Conservation (phyloP, 495 filamentous ascomycete species). For the Cenococcum geophilum region DNA sequence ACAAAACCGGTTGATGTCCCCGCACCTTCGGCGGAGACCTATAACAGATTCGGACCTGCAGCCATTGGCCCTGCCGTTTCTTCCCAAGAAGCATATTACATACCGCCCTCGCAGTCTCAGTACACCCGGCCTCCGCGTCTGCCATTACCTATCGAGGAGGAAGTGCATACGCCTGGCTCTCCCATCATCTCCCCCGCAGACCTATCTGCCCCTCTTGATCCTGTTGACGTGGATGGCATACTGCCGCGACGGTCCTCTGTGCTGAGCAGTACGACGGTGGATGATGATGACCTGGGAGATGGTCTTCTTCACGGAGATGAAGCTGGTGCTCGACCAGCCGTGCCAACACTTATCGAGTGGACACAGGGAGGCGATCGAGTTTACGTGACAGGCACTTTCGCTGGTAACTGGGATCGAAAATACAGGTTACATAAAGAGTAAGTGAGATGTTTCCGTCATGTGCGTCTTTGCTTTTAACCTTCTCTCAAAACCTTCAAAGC, state of each 20-base stretch:
- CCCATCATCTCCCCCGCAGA: constrained; percentile 69
- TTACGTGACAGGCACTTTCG: constrained; percentile 95
- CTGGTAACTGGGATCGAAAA: constrained; percentile 82
- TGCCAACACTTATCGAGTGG: constrained; percentile 84
- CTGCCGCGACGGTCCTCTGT: constrained; percentile 55
- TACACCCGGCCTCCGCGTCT: constrained; percentile 75
- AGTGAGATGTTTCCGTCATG: constrained; percentile 36
- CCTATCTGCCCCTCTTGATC: constrained; percentile 44
- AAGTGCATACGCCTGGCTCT: constrained; percentile 76
- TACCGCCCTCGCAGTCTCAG: constrained; percentile 44
- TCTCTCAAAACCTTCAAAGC: not conserved
- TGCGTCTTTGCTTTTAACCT: constrained; percentile 1
- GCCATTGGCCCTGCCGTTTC: constrained; percentile 29
- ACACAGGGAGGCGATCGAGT: constrained; percentile 70
- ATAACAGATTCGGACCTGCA: constrained; percentile 10
- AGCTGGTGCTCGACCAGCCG: constrained; percentile 51
- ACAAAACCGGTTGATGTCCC: constrained; percentile 27
- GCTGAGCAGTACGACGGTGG: constrained; percentile 62
- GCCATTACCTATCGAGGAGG: constrained; percentile 86
- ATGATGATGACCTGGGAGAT: constrained; percentile 74
- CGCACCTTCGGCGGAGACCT: not conserved
- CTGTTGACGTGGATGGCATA: constrained; percentile 44
- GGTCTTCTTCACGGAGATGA: constrained; percentile 58
- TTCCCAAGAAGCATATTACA: constrained; percentile 25
- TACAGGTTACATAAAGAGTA: constrained; percentile 78